A percentile compares a stretch with the other conserved stretches of the same genome.
phyloP scores from a whole-genome alignment of 2,329 filamentous ascomycete genomes.

The Neofusicoccum laricinum region DNA sequence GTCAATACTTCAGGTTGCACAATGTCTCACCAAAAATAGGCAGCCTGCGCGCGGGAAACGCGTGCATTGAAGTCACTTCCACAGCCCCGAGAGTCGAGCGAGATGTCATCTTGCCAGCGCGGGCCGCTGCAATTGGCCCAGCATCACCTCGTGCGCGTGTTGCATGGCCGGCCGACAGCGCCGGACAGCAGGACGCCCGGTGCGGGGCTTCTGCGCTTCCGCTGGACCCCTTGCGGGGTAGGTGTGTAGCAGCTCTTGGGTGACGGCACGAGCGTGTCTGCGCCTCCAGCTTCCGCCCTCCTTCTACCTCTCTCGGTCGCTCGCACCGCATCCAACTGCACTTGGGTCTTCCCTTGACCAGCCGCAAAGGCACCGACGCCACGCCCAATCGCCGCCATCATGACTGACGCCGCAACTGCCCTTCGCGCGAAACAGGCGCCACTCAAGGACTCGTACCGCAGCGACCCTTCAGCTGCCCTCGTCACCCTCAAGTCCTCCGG shows the following conservation, averaged over 20 bases:
- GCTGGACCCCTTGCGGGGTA: conserved; percentile 13
- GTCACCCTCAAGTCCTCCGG: conserved; percentile 47
- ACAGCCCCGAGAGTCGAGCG: not conserved
- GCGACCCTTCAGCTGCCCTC: conserved; percentile 43
- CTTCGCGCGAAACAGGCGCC: conserved; percentile 50
- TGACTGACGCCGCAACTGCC: conserved; percentile 21
- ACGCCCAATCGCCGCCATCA: not conserved
- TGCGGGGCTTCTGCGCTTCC: not conserved
- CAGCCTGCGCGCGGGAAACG: not conserved
- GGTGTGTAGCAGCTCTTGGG: not conserved
- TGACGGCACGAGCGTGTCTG: no score
- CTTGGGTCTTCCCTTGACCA: not conserved
- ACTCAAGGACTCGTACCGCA: conserved; percentile 46
- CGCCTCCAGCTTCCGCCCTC: no score
- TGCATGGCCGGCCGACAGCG: not conserved
- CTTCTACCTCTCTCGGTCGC: not conserved
- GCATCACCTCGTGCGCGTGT: not conserved
- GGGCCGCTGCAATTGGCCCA: no score
- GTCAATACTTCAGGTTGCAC: not conserved
- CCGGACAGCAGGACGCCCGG: not conserved
- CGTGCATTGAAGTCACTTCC: not conserved
- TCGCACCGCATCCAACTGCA: not conserved
- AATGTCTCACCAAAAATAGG: not conserved
- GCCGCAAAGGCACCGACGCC: not conserved
- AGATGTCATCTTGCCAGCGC: no score